Conservation (phyloP, 1,139 yeast species). For the Lodderomyces oxycetoniae region DNA sequence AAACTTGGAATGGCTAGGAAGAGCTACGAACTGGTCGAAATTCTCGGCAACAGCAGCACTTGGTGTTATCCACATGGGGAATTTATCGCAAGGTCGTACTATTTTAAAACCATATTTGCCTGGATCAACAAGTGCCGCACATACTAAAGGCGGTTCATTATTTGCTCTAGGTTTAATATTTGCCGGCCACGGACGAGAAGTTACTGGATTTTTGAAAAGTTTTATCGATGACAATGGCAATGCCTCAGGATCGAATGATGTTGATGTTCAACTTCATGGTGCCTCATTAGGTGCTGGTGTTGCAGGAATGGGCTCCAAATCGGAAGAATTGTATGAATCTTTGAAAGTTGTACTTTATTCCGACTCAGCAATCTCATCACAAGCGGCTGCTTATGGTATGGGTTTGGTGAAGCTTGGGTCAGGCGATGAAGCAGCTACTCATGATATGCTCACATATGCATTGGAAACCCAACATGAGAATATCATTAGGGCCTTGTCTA, state of each 20-base stretch:
- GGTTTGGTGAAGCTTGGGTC: conserved; percentile 95
- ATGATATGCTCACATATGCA: conserved; percentile 87
- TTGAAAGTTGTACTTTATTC: conserved; percentile 80
- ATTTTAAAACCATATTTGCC: conserved; percentile 91
- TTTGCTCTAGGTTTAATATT: conserved; percentile 90
- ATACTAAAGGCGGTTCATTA: conserved; percentile 93
- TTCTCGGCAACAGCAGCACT: conserved; percentile 97
- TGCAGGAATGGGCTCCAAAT: conserved; percentile 92
- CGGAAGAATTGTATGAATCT: conserved; percentile 71
- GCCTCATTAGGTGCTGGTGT: conserved; percentile 95
- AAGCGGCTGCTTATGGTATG: conserved; percentile 95
- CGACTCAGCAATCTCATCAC: conserved; percentile 93
- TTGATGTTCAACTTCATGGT: conserved; percentile 89
- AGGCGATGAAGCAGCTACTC: conserved; percentile 66
- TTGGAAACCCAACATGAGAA: conserved; percentile 96
- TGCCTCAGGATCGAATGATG: conserved; percentile 65
- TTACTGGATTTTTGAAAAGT: conserved; percentile 71
- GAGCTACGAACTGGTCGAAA: conserved; percentile 97
- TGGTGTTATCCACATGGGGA: conserved; percentile 96
- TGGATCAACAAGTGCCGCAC: conserved; percentile 72
- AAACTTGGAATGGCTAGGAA: conserved; percentile 92
- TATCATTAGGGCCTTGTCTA: conserved; percentile 84
- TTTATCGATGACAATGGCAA: conserved; percentile 67
- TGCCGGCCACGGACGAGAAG: conserved; percentile 95
- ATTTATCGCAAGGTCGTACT: conserved; percentile 83